Evolutionary conservation across 2,329 filamentous ascomycete genomes (phyloP).

Genomic region (Trichoderma sp.): DNA sequence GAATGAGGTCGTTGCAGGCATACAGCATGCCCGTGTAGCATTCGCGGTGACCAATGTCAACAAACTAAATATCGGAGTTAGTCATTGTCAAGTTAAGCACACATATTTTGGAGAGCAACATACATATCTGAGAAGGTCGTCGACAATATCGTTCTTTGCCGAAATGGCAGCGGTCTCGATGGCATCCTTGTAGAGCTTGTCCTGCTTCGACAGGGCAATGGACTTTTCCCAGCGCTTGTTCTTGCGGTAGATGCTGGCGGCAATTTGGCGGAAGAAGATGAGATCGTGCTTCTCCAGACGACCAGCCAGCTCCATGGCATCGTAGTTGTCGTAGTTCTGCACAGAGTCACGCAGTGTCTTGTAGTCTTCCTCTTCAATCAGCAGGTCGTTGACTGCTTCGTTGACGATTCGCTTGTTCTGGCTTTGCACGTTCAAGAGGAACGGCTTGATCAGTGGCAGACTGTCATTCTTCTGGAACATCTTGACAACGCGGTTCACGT

Average conservation of each 20-base stretch:
- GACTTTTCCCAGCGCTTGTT: constrained; percentile 99
- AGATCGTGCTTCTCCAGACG: constrained; percentile 96
- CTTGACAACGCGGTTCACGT: constrained; percentile 97
- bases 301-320: constrained; percentile 85
- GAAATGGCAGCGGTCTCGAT: constrained; percentile 97
- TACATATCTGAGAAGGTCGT: constrained; percentile 95
- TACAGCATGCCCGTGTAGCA: constrained; percentile 99
- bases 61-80: constrained; percentile 64
- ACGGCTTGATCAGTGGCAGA: constrained; percentile 96
- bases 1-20: constrained; percentile 95
- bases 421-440: constrained; percentile 90
- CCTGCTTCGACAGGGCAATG: constrained; percentile 94
- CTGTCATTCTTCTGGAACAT: constrained; percentile 99
- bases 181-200: constrained; percentile 99
- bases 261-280: constrained; percentile 99
- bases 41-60: constrained; percentile 97
- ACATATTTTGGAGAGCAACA: constrained; percentile 45
- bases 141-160: constrained; percentile 84
- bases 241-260: constrained; percentile 97
- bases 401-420: constrained; percentile 99
- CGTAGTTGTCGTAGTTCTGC: constrained; percentile 99
- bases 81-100: constrained; percentile 19
- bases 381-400: constrained; percentile 92
- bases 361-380: constrained; percentile 99
- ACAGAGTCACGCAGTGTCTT: constrained; percentile 97